phyloP scores from a whole-genome alignment of 208 protist genomes.

The Leishmania mexicana region DNA sequence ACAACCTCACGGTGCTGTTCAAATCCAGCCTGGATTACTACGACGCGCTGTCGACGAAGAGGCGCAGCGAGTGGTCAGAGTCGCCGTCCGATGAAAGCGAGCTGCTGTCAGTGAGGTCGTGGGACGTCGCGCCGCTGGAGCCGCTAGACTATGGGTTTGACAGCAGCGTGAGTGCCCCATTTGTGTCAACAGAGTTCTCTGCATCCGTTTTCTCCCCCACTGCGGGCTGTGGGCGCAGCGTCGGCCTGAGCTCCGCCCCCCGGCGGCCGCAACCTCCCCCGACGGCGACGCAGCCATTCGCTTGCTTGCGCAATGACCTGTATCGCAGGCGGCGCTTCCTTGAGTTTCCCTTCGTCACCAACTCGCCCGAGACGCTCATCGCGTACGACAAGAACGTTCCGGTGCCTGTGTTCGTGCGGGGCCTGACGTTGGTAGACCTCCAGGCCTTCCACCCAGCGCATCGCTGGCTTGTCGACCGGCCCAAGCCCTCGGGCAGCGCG shows the following conservation, averaged over 20 bases:
- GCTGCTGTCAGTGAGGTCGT: constrained; percentile 1
- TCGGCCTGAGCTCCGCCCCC: neutral
- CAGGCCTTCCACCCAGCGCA: constrained; percentile 32
- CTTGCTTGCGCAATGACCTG: neutral
- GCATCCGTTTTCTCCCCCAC: neutral
- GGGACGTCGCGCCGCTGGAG: neutral
- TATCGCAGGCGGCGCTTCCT: constrained; percentile 11
- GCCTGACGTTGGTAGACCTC: constrained; percentile 19
- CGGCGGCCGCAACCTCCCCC: neutral
- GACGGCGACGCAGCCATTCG: neutral
- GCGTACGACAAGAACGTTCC: neutral
- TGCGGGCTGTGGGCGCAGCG: neutral
- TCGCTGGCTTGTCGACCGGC: constrained; percentile 25
- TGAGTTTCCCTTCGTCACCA: constrained; percentile 30
- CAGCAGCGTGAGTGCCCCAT: neutral
- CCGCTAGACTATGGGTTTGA: neutral
- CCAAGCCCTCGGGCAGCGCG: constrained; percentile 2
- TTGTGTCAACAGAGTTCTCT: neutral
- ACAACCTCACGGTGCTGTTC: constrained; percentile 16
- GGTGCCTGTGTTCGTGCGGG: constrained; percentile 8
- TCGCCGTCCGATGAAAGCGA: neutral
- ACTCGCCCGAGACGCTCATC: constrained; percentile 25
- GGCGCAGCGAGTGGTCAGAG: neutral
- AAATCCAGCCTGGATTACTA: constrained; percentile 11
- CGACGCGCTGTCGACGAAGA: neutral